phyloP scores from a whole-genome alignment of 371 early-diverging fungal genomes.

The Circinella minor region DNA sequence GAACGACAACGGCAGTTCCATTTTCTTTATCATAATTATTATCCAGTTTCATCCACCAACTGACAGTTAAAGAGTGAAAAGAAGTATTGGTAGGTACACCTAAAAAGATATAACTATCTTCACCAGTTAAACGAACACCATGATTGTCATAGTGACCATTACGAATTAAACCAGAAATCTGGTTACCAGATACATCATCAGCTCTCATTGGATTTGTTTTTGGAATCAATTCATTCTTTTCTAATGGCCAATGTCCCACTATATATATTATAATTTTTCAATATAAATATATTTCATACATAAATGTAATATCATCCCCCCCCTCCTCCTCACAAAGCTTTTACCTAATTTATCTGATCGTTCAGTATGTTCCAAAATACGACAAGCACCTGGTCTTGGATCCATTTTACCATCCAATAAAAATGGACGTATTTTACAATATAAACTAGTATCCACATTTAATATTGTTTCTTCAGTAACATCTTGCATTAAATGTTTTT shows the following conservation, averaged over 20 bases:
- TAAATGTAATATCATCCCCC: too few relatives aligned
- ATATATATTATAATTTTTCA: background rate
- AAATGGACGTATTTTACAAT: slow-evolving; percentile 47
- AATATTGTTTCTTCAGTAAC: slow-evolving; percentile 37
- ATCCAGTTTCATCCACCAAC: slow-evolving; percentile 52
- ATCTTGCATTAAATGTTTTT: slow-evolving; percentile 45
- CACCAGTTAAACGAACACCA: slow-evolving; percentile 36
- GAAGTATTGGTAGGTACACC: slow-evolving; percentile 34
- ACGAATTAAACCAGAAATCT: slow-evolving; percentile 36
- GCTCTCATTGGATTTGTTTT: slow-evolving; percentile 33
- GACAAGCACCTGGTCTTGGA: slow-evolving; percentile 36
- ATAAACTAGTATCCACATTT: slow-evolving; percentile 51
- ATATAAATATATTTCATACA: too few relatives aligned
- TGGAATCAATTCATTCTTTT: slow-evolving; percentile 9
- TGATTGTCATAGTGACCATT: slow-evolving; percentile 25
- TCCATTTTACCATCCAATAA: slow-evolving; percentile 39
- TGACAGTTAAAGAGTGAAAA: slow-evolving; percentile 36
- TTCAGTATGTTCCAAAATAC: slow-evolving; percentile 26
- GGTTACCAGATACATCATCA: slow-evolving; percentile 43
- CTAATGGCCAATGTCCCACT: slow-evolving; percentile 49
- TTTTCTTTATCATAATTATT: slow-evolving; percentile 20
- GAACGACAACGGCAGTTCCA: slow-evolving; percentile 42
- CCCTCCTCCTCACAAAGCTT: background rate
- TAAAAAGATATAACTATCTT: slow-evolving; percentile 43
- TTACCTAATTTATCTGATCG: slow-evolving; percentile 38